Base-by-base conservation (phyloP, 1,284 basidiomycete species). In the Meira nashicola region DNA sequence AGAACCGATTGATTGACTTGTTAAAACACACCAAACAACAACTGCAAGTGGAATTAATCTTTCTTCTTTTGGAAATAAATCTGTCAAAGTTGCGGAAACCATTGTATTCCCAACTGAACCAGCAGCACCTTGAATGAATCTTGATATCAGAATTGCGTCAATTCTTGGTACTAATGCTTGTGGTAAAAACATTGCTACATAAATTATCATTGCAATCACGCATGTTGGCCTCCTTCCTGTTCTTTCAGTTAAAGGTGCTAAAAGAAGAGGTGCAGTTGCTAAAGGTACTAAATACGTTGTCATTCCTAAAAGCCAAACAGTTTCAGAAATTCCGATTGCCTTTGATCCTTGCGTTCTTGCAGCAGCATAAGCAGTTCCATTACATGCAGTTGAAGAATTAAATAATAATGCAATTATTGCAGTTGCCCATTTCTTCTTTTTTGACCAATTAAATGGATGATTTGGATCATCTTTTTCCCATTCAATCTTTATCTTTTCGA, bases 201-300 rank as follows among this genome's bases (percentile, higher is more conserved):
- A 57, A 21, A 57, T 21, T 12, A 40, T 38, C 2, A 40, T n/a
- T 6, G 57, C 28, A 15, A 58, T 39, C 48, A 71, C 54, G 19
- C 66, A 68, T 59, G 71, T 64, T 6, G 66, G 67, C 23, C 54
- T 60, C 23, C 71, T 59, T 7, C 71, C 71, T 41, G 64, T 66
- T 19, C 65, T 60, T 46, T 73, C 71, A 39, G 60, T 65, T 12
- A 73, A 57, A 1, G 71, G 71, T 7, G 71, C 70, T 0, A 73
- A 62, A 12, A 69, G 33, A 23, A 73, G 55, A 1, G 71, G 71
- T 2, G 71, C 65, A 56, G 65, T 54, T 41, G 70, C 63, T 15
- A 71, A 61, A n/a, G 65, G 58, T 2, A 70, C 44, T 17, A 73
- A 58, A 48, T 67, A 71, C 15, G 33, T 23, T 2, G 58, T 60